Evolutionary conservation across 805 yeast species (phyloP), one percentile per base, ranked within the genome.

Genomic region (Priceomyces carsonii): DNA sequence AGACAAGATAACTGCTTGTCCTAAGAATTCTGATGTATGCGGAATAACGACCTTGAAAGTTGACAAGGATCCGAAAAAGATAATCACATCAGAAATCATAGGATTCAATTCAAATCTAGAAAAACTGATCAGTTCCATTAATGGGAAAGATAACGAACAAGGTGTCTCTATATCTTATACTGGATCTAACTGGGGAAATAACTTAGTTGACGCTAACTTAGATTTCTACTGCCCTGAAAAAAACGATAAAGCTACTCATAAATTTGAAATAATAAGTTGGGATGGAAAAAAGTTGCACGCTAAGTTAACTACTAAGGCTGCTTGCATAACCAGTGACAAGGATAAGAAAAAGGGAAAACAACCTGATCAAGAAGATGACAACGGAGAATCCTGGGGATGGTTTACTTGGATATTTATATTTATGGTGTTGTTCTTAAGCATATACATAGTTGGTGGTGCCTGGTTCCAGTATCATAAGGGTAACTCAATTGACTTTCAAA

Each of bases 391-490:
- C 39, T 80, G 91, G 82, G 93, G 95, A 35, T 77, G 90, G 73
- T 77, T 90, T 55, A 77, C 89, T 2, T 86, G 91, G 81, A 51
- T 88, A 7, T 86, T 90, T 53, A 80, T 90, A 47, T 62, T 89
- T 40, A 60, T 82, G 45, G 85, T 86, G 12, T 59, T 91, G 21
- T 74, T 75, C 29, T 71, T 85, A 48, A 80, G 88, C 29, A 78
- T 79, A 26, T 90, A 86, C 58, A 75, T 84, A 16, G 75, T 82
- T 35, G 80, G 80, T 17, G 82, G 82, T 21, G 85, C 89, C 1
- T 84, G 89, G 86, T 70, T 82, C 45, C 82, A 82, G 48, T 79
- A 82, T 57, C 79, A 79, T 48, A 79, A 84, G 47, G 79, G 85
- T 45, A 86, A 89, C 29, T 75, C 44, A 12, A 79, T 81, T 15